Conservation (phyloP, 202 grass and related monocot species). For the Schoenoplectus tabernaemontani region DNA sequence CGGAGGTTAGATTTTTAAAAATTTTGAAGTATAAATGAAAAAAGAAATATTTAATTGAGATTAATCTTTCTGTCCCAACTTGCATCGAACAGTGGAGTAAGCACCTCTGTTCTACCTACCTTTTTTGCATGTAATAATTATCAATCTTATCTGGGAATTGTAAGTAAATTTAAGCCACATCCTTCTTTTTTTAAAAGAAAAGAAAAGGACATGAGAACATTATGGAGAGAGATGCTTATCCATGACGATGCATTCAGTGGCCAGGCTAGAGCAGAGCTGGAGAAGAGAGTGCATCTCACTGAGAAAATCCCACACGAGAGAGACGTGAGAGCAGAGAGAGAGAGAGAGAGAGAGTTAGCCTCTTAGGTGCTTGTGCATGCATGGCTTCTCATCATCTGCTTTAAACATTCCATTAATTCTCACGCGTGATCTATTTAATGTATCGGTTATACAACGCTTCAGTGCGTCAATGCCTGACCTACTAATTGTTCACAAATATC, state of each 20-base stretch:
- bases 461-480: too few relatives aligned
- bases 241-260: neutral
- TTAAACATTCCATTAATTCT: neutral
- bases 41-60: neutral
- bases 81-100: neutral
- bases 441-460: neutral
- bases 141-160: neutral
- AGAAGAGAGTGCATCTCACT: neutral
- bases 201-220: neutral
- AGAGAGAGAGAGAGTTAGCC: too few relatives aligned
- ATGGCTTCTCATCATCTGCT: neutral
- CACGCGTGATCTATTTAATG: conserved; percentile 14
- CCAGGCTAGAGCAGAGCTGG: neutral
- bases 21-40: neutral
- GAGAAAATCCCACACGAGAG: neutral
- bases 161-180: neutral
- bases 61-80: neutral
- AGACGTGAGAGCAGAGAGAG: conserved; percentile 14
- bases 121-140: too few relatives aligned
- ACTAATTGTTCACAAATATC: too few relatives aligned
- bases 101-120: neutral
- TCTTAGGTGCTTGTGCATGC: neutral
- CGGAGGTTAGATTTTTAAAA: neutral
- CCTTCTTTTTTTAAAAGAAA: neutral
- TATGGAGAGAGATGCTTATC: neutral